A percentile compares a stretch with the other conserved stretches of the same genome.
phyloP scores from a whole-genome alignment of 352 stramenopile genomes.

The Globisporangium perplexum region DNA sequence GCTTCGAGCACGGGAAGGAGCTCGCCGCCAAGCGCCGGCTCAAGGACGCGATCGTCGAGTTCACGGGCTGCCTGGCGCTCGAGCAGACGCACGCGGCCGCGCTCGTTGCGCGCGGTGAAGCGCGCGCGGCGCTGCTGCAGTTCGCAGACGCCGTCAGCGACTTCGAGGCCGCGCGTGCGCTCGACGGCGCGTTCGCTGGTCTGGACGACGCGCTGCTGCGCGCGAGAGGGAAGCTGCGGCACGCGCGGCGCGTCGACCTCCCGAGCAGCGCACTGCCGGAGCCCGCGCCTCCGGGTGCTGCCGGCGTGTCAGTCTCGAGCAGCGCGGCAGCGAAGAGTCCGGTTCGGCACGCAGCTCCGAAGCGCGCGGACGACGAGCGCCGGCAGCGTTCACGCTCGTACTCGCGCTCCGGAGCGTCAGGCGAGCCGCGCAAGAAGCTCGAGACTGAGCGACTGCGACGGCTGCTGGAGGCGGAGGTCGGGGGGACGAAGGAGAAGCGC shows the following conservation, averaged over 20 bases:
- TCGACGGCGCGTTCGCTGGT: conserved; percentile 14
- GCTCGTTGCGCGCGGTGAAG: conserved; percentile 17
- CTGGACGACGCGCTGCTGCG: conserved; percentile 16
- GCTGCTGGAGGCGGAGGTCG: conserved; percentile 27
- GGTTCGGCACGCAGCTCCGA: not conserved
- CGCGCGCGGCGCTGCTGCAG: conserved; percentile 17
- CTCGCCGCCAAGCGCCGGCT: conserved; percentile 17
- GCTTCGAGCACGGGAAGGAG: conserved; percentile 17
- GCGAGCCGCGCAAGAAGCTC: conserved; percentile 7
- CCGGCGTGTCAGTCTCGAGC: not conserved
- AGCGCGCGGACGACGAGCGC: not conserved
- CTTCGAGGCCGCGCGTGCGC: conserved; percentile 20
- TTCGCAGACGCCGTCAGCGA: conserved; percentile 30
- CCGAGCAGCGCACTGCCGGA: not conserved
- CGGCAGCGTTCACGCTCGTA: not conserved
- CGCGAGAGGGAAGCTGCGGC: conserved; percentile 12
- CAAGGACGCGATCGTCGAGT: conserved; percentile 30
- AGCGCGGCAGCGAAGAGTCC: not conserved
- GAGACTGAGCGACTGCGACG: conserved; percentile 29
- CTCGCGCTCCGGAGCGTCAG: not conserved
- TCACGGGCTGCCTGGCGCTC: conserved; percentile 29
- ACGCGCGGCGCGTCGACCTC: conserved; percentile 16
- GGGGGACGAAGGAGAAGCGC: conserved; percentile 4
- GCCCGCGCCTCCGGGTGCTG: not conserved
- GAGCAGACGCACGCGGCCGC: conserved; percentile 19